Evolutionary conservation across 768 basidiomycete genomes (phyloP), one percentile per base, ranked within the genome.

Genomic region (Hygrocybe punicea): DNA sequence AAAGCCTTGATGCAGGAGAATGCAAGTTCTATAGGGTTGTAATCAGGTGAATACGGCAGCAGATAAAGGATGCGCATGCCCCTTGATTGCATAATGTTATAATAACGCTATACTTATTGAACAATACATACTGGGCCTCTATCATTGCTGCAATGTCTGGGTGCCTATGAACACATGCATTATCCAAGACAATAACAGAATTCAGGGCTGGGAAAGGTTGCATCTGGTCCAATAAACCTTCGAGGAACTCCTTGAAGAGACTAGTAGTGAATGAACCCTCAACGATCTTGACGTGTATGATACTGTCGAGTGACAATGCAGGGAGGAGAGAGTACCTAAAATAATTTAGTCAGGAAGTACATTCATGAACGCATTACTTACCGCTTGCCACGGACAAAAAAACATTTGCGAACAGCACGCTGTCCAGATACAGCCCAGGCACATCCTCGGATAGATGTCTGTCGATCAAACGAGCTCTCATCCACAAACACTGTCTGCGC

Each of bases 121-220:
- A 29, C 29, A 29, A 19, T 11, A 58, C 61, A 37, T 65, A 76
- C 73, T 64, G 55, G 23, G 58, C 62, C 58, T 71, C 63, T 51
- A 73, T 63, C 46, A 72, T 57, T 21, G 69, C 66, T 1, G 55
- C 35, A 13, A 78, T 55, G 2, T 61, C 64, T 1, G 56, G 53
- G 23, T 59, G 56, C 46, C 76, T 68, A 52, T 78, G 73, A 33
- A 76, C 74, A 2, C 48, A 19, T 14, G 67, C 67, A 60, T 75
- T 76, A 56, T 76, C 75, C 69, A 77, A 73, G 1, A 76, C 64
- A 34, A 77, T 55, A 2, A 76, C 73, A 1, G 68, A 74, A 21
- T 74, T 71, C 1, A 60, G 60, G 0, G 39, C 62, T 1, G 72
- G 75, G 44, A 53, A 77, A 1, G 68, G 71, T 21, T 71, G 47